Base-by-base conservation (phyloP, 345 rosid species). In the Ceriops decandra region DNA sequence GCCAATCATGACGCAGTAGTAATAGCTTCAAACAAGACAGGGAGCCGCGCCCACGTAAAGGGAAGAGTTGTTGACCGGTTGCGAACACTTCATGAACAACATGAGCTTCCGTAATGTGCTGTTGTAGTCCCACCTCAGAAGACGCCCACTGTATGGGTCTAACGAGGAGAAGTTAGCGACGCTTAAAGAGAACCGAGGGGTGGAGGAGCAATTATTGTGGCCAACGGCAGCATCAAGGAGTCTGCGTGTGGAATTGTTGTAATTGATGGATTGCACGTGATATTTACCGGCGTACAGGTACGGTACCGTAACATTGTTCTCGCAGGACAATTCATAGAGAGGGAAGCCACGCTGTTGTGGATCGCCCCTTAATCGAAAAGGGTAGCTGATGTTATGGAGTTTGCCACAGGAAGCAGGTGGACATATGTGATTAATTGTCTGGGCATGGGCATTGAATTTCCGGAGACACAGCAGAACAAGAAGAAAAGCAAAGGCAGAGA, bases 381-480 rank as follows among this genome's bases (percentile, higher is more conserved):
- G 84, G 67, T 58, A 57, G 61, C 54, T 68, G 35, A 81, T 68
- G 67, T 56, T 71, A 2, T 27, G 73, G 4, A 80, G 42, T 16
- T 42, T 31, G n/a, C 81, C 84, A 4, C 81, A 77, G 21, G 75
- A 81, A 32, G 77, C 58, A 60, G 69, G 67, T 8, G 68, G 16
- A 31, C 63, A 57, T 1, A 13, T 6, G 16, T 52, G 17, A 27
- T 3, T 35, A 3, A 11, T 11, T 16, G 9, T 24, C 47, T 38
- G 47, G 47, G 47, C 47, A 38, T 32, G 15, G 35, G 35, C 46
- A 22, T 27, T 33, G 22, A 16, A 32, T 49, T 13, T 15, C 24
- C 31, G 22, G 63, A 56, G 6, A 59, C 58, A 54, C 15, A 31
- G 17, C 6, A 68, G 28, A 15, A 36, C n/a, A 1, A 36, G 35